Conservation (phyloP, 2,329 filamentous ascomycete species). For the Aspergillus sp. region DNA sequence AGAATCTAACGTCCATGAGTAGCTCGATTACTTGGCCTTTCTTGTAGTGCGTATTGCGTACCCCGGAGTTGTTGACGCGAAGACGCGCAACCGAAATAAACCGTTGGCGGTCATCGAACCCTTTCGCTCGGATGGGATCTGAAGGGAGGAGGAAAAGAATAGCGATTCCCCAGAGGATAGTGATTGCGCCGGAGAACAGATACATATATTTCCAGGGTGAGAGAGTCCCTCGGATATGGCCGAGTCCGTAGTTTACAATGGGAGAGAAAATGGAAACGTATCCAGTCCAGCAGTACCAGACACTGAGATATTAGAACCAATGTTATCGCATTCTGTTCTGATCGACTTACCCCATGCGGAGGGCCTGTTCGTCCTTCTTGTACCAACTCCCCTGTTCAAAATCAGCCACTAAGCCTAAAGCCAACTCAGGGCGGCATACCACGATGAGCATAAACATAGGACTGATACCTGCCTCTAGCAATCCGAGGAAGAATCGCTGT, state of each 20-base stretch:
- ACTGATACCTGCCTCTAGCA: constrained; percentile 56
- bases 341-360: constrained; percentile 13
- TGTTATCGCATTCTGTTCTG: too few species aligned
- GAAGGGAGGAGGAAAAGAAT: constrained; percentile 43
- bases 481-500: constrained; percentile 57
- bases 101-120: constrained; percentile 37
- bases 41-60: constrained; percentile 47
- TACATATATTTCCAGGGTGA: constrained; percentile 47
- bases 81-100: constrained; percentile 27
- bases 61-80: constrained; percentile 27
- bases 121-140: constrained; percentile 43
- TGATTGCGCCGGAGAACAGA: constrained; percentile 42
- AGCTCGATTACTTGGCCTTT: constrained; percentile 37
- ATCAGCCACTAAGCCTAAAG: background rate
- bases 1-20: constrained; percentile 11
- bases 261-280: constrained; percentile 49
- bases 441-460: constrained; percentile 59
- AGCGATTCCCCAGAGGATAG: constrained; percentile 41
- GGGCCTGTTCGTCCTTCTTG: constrained; percentile 43
- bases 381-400: too few species aligned
- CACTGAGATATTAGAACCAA: constrained; percentile 9
- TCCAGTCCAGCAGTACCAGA: constrained; percentile 47
- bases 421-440: constrained; percentile 15
- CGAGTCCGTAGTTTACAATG: constrained; percentile 51
- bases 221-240: constrained; percentile 41